Evolutionary conservation across 768 basidiomycete genomes (phyloP).

Genomic region (Hericium coralloides): DNA sequence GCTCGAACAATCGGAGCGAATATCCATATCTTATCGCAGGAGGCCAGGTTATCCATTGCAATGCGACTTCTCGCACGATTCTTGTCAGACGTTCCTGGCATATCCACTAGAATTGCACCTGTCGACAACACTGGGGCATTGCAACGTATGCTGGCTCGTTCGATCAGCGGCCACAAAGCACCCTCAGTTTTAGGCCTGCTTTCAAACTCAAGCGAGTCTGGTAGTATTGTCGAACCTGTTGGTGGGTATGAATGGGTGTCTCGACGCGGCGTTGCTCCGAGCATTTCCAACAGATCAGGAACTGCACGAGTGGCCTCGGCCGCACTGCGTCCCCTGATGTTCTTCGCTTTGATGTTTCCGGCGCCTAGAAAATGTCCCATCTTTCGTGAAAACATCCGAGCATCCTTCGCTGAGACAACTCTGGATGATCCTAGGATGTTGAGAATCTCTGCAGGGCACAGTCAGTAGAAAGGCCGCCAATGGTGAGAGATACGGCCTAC

Average conservation of each 20-base stretch:
- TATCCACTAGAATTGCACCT: not conserved
- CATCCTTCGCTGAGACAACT: not conserved
- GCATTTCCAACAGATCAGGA: too few species aligned
- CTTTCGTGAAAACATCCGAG: not conserved
- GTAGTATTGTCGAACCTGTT: not conserved
- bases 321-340: not conserved
- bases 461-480: not conserved
- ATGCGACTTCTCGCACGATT: not conserved
- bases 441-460: not conserved
- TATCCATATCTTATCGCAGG: not conserved
- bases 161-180: not conserved
- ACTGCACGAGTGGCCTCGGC: not conserved
- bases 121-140: not conserved
- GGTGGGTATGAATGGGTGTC: not conserved
- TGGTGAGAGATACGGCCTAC: not conserved
- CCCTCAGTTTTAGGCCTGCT: not conserved
- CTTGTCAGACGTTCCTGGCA: not conserved
- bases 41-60: not conserved
- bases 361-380: too few species aligned
- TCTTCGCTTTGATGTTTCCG: too few species aligned
- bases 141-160: not conserved
- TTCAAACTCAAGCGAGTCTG: not conserved
- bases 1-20: not conserved
- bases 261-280: not conserved
- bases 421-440: not conserved